These are phyloP conservation scores for Tagetes patula DNA, from an alignment of 129 eudicot species.

Conservation along the genomic window DNA sequence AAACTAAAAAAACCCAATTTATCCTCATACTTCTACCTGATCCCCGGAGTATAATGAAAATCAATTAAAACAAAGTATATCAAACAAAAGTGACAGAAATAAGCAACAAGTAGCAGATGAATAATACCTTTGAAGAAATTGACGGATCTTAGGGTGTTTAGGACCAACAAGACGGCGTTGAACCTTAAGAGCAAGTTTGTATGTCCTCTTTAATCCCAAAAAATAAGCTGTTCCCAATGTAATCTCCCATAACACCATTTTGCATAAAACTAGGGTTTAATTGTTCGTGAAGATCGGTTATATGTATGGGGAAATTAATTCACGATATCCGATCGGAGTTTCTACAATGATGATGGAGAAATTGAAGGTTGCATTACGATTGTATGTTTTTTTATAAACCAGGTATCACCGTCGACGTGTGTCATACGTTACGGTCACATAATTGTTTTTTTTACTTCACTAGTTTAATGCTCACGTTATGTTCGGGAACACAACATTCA, in stretches of 20 bases:
- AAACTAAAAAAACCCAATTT: constrained; percentile 14
- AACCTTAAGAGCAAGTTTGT: constrained; percentile 67
- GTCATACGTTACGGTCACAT: too few relatives aligned
- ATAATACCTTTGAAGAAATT: constrained; percentile 57
- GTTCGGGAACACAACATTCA: too few relatives aligned
- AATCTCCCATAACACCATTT: constrained; percentile 95
- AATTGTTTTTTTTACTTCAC: too few relatives aligned
- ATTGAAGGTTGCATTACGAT: not conserved
- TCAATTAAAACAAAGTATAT: not conserved
- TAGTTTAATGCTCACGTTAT: too few relatives aligned
- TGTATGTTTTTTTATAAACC: too few relatives aligned
- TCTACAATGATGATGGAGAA: constrained; percentile 2
- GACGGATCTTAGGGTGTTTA: constrained; percentile 62
- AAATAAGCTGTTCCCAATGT: constrained; percentile 90
- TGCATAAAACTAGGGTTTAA: constrained; percentile 19
- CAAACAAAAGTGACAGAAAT: not conserved
- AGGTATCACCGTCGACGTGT: too few relatives aligned
- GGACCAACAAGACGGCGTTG: constrained; percentile 70
- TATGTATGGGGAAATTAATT: not conserved
- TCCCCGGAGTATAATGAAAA: constrained; percentile 3
- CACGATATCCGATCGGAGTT: not conserved
- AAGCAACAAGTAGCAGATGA: not conserved
- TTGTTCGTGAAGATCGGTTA: not conserved
- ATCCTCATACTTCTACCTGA: not conserved
- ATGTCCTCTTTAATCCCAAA: constrained; percentile 77